Evolutionary conservation across 1,284 basidiomycete species (phyloP).

Genomic region (Schizophyllum commune): DNA sequence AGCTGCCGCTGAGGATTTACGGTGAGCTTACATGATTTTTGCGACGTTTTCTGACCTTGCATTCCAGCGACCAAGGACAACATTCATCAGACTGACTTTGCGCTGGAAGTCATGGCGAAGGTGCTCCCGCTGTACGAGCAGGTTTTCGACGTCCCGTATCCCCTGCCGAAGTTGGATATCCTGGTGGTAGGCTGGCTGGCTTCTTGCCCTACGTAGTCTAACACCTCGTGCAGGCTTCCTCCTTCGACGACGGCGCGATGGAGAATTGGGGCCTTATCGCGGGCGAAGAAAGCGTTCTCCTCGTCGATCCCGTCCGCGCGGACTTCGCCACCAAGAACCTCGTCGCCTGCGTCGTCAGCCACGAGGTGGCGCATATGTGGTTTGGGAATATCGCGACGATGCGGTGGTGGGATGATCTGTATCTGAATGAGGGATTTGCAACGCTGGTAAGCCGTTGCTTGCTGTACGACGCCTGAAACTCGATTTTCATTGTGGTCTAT

Average conservation of each 20-base stretch:
- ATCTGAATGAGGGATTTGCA: constrained; percentile 63
- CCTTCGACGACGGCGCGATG: constrained; percentile 82
- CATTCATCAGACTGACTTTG: constrained; percentile 77
- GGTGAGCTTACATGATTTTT: no score
- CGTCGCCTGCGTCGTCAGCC: constrained; percentile 74
- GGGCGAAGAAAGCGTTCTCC: constrained; percentile 77
- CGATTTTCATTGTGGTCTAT: no score
- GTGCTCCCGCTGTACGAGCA: constrained; percentile 90
- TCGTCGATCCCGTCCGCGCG: constrained; percentile 74
- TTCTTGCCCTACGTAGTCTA: constrained; percentile 2
- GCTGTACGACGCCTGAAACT: no score
- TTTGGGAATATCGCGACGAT: constrained; percentile 79
- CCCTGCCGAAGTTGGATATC: constrained; percentile 90
- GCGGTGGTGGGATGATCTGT: constrained; percentile 92
- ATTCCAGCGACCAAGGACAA: constrained; percentile 82
- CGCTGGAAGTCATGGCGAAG: constrained; percentile 83
- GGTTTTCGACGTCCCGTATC: constrained; percentile 86
- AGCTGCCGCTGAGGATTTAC: constrained; percentile 82
- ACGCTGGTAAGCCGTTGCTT: background rate
- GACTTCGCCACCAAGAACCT: constrained; percentile 76
- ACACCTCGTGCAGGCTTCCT: constrained; percentile 32
- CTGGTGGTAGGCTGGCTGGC: constrained; percentile 47
- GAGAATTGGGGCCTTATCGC: constrained; percentile 97
- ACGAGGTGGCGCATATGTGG: constrained; percentile 56
- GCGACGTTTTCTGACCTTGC: no score